These are phyloP conservation scores for Fusarium mangiferae DNA, from an alignment of 2,329 filamentous ascomycete genomes.

Conservation along the genomic window DNA sequence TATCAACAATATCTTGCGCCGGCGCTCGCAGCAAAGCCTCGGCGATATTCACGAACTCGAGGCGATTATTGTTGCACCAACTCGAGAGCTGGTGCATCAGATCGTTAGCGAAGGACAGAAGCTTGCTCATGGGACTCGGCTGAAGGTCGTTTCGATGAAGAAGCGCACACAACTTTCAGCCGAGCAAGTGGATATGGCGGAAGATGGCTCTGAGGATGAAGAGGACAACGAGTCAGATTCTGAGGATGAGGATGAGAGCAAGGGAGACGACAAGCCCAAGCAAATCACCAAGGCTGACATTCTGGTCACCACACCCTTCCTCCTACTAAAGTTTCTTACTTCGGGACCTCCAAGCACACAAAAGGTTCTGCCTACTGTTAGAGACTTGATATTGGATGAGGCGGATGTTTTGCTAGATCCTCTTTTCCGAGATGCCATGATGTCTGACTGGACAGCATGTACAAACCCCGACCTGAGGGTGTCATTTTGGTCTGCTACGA, in stretches of 20 bases:
- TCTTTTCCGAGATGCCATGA: conserved; percentile 88
- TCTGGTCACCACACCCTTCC: conserved; percentile 59
- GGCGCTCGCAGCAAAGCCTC: conserved; percentile 59
- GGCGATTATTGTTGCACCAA: conserved; percentile 79
- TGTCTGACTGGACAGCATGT: conserved; percentile 85
- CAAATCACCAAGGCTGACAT: conserved; percentile 51
- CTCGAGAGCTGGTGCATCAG: conserved; percentile 80
- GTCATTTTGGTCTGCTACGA: conserved; percentile 95
- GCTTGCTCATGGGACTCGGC: conserved; percentile 76
- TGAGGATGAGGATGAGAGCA: conserved; percentile 46
- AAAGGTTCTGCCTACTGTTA: conserved; percentile 72
- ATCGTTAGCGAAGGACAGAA: conserved; percentile 90
- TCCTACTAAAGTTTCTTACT: conserved; percentile 79
- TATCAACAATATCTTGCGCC: conserved; percentile 77
- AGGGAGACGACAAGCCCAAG: conserved; percentile 42
- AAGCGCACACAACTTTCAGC: conserved; percentile 81
- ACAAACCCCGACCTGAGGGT: conserved; percentile 74
- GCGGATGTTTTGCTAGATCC: conserved; percentile 94
- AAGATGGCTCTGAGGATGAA: conserved; percentile 55
- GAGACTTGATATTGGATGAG: conserved; percentile 86
- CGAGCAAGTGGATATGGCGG: conserved; percentile 52
- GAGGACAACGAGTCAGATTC: conserved; percentile 53
- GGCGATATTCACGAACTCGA: conserved; percentile 62
- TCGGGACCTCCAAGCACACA: conserved; percentile 55
- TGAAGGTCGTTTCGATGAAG: conserved; percentile 83